These are phyloP conservation scores for Cyclotella atomus DNA, from an alignment of 108 stramenopile species.

Conservation along the genomic window DNA sequence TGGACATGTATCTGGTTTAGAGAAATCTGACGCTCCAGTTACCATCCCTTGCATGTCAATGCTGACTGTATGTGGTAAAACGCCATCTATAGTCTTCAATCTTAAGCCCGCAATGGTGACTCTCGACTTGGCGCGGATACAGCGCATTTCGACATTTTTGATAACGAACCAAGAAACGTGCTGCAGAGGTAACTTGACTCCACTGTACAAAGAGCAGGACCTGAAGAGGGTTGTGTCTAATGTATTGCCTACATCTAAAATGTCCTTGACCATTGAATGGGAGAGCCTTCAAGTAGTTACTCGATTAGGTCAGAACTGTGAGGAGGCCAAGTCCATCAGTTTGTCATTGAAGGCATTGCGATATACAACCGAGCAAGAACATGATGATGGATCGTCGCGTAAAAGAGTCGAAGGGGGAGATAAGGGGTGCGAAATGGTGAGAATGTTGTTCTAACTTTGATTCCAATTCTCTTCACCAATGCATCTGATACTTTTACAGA, in stretches of 20 bases:
- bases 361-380: too few species aligned
- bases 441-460: neutral
- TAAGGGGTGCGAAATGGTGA: too few species aligned
- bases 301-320: neutral
- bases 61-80: neutral
- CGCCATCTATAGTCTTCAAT: neutral
- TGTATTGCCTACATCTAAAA: neutral
- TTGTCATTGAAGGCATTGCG: neutral
- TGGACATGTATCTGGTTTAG: neutral
- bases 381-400: too few species aligned
- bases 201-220: neutral
- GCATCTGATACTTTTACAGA: too few species aligned
- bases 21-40: neutral
- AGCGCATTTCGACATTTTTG: neutral
- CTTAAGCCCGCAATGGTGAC: neutral
- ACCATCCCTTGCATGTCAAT: neutral
- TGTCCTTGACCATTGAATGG: neutral
- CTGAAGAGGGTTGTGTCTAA: neutral
- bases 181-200: neutral
- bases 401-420: too few species aligned
- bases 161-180: neutral
- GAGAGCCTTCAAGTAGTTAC: neutral
- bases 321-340: too few species aligned
- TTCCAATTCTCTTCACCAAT: neutral
- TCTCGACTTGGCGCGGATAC: neutral